Base-by-base conservation (phyloP, 805 yeast species). In the Suhomyces sp. region DNA sequence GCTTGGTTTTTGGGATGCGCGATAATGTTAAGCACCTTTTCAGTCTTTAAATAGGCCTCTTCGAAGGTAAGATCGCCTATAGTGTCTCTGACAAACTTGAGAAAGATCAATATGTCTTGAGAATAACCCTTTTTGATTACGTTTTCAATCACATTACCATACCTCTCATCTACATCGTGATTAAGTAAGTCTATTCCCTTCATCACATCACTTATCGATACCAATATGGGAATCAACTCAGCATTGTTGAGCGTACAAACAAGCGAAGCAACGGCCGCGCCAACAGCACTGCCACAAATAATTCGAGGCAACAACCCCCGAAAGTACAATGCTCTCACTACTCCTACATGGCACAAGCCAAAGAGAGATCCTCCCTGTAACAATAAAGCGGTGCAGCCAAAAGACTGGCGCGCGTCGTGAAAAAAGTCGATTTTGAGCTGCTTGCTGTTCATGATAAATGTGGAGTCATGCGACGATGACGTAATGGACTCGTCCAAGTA, bases 311-410 rank as follows among this genome's bases (percentile, higher is more conserved):
- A 73, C 37, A 92, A 70, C 1, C 87, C 86, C 56, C 86, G 84
- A 57, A 80, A 79, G 54, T 86, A 81, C n/a, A 94, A 73, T 0
- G 94, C 93, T 56, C 87, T 86, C 7, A 93, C 88, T 1, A 92
- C 97, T 1, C 99, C 99, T 33, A 94, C 65, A 67, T 94, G 99
- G 61, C 96, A 92, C 55, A 94, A 72, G 0, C 99, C 98, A 71
- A 93, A 94, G 20, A 94, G 71, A 0, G 97, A 87, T 2, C 99
- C 98, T 25, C 99, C 99, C 68, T 94, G 97, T 22, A 94, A 73
- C 37, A 93, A 82, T 51, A 94, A 74, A 0, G 97, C 97, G 0
- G 98, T 90, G 46, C 89, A 82, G 0, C 99, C 99, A 66, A 87
- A 82, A 0, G 96, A 85, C 65, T 90, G 91, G 60, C 89, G 81